Base-by-base conservation (phyloP, 1,284 basidiomycete species). In the Trametes sp. region DNA sequence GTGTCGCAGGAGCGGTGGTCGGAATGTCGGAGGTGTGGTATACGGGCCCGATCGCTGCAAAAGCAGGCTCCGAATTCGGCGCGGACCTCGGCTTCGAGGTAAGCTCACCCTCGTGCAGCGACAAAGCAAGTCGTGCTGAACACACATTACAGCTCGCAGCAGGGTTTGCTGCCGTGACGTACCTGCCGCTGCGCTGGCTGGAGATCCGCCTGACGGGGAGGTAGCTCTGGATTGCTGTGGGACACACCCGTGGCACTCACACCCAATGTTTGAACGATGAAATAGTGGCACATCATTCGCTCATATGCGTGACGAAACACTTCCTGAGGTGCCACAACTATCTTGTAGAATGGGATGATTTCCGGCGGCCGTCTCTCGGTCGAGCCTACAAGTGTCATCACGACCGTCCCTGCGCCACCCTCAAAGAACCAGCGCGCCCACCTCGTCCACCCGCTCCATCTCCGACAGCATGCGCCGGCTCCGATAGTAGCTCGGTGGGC, bases 81-180 rank as follows among this genome's bases (percentile, higher is more conserved):
- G 84, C 83, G 0, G 85, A 87, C 68, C 76, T 87, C 24, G 86
- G 86, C 14, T 87, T 88, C 62, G 86, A 88, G 77, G 80, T 85
- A 35, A 24, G 74, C 48, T 24, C 51, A 2, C 13, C 2, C 16
- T 4, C 35, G 4, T 24, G 8, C 21, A 6, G n/a, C 21, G 3
- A 5, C 19, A n/a, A 23, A 11, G 38, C 14, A 4, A 19, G 19
- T 54, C 23, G 31, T 54, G 19, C 19, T 44, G 49, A 14, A 31
- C 28, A 38, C 31, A 4, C 35, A 9, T 21, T 46, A 10, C 57
- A 81, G 81, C 80, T 83, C 44, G 78, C 82, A 23, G 81, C 79
- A 13, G 73, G 42, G 1, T 83, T 83, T 63, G 70, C 81, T 2
- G 82, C 73, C 2, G 72, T 82, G 8, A 71, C 76, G 6, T 83